A percentile compares a stretch with the other conserved stretches of the same genome.
phyloP scores from a whole-genome alignment of 2,329 filamentous ascomycete species.

The Ustulina deusta region DNA sequence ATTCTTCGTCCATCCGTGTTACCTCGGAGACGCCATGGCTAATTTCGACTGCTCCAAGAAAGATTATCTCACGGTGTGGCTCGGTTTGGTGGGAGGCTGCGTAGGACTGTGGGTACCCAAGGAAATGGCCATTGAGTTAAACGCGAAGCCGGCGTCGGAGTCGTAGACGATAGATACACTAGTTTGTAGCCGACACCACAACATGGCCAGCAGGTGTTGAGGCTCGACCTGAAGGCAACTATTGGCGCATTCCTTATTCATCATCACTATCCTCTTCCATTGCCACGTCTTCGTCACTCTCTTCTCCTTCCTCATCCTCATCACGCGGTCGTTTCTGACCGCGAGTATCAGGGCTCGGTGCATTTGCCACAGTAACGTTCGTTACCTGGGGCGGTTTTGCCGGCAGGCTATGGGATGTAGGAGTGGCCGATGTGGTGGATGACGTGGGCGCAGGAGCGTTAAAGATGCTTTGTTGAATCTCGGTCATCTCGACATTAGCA shows the following conservation, averaged over 20 bases:
- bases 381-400: slow-evolving; percentile 62
- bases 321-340: slow-evolving; percentile 79
- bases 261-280: slow-evolving; percentile 56
- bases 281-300: slow-evolving; percentile 70
- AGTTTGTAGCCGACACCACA: slow-evolving; percentile 7
- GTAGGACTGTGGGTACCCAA: slow-evolving; percentile 83
- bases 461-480: slow-evolving; percentile 84
- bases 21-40: slow-evolving; percentile 83
- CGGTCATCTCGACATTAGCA: slow-evolving; percentile 72
- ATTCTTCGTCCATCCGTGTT: slow-evolving; percentile 94
- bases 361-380: slow-evolving; percentile 64
- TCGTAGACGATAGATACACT: too few relatives aligned
- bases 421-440: slow-evolving; percentile 55
- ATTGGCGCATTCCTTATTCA: slow-evolving; percentile 31
- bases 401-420: slow-evolving; percentile 55
- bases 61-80: slow-evolving; percentile 87
- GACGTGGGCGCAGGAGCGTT: slow-evolving; percentile 71
- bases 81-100: slow-evolving; percentile 85
- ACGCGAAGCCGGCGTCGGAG: slow-evolving; percentile 21
- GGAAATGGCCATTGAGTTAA: slow-evolving; percentile 65
- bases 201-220: slow-evolving; percentile 16
- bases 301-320: slow-evolving; percentile 70
- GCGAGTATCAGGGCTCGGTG: slow-evolving; percentile 65
- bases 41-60: slow-evolving; percentile 70
- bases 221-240: slow-evolving; percentile 19